phyloP scores from a whole-genome alignment of 2,329 filamentous ascomycete genomes.

The Cladophialophora chaetospira region DNA sequence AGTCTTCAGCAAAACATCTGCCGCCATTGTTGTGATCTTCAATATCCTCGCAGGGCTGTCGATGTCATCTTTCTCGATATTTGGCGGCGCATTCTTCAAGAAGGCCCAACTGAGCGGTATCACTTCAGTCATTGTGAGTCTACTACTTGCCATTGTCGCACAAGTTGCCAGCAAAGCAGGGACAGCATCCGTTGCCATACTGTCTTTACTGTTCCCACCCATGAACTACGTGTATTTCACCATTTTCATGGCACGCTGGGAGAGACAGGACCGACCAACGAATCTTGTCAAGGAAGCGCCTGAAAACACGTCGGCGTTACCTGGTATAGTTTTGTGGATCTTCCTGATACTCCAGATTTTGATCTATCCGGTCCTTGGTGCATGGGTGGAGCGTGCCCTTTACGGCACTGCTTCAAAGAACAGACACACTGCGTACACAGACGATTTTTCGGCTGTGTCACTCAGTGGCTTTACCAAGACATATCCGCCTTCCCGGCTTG shows the following conservation, averaged over 20 bases:
- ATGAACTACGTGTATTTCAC: constrained; percentile 86
- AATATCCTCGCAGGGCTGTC: constrained; percentile 76
- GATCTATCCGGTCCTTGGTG: constrained; percentile 73
- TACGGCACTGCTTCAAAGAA: constrained; percentile 73
- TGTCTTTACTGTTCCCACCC: constrained; percentile 78
- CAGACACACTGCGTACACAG: constrained; percentile 46
- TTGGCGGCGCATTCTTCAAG: constrained; percentile 81
- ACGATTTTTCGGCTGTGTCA: constrained; percentile 54
- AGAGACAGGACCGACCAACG: constrained; percentile 61
- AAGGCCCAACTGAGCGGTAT: constrained; percentile 88
- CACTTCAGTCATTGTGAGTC: constrained; percentile 68
- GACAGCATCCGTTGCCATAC: constrained; percentile 65
- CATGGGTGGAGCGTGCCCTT: constrained; percentile 69
- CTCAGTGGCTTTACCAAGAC: constrained; percentile 75
- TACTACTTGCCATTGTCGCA: constrained; percentile 78
- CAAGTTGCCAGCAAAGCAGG: constrained; percentile 68
- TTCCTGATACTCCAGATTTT: constrained; percentile 78
- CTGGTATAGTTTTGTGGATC: constrained; percentile 75
- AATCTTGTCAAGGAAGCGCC: constrained; percentile 66
- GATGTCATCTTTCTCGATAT: constrained; percentile 75
- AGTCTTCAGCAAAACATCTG: constrained; percentile 66
- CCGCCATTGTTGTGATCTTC: constrained; percentile 69
- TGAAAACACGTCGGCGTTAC: constrained; percentile 65
- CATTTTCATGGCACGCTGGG: constrained; percentile 74
- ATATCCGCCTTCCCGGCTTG: constrained; percentile 68